Conservation (phyloP, 1,284 basidiomycete genomes). For the Neolentinus lepideus region DNA sequence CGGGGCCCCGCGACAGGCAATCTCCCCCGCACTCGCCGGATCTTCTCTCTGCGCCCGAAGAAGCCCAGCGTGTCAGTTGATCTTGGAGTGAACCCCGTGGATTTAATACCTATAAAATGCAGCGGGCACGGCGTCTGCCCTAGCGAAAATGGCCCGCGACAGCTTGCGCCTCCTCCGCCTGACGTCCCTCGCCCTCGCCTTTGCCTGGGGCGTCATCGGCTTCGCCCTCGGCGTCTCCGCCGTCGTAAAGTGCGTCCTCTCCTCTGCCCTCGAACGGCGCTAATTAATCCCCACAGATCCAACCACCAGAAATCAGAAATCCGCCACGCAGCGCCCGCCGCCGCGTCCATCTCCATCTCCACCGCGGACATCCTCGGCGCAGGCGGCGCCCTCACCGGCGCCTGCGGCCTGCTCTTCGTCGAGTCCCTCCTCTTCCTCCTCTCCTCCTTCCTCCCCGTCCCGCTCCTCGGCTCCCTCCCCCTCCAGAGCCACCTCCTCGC, state of each 20-base stretch:
- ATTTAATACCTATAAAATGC: no score
- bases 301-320: slow-evolving; percentile 22
- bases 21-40: no score
- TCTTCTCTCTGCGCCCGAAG: no score
- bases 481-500: slow-evolving; percentile 32
- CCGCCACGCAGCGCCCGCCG: slow-evolving; percentile 16
- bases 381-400: slow-evolving; percentile 27
- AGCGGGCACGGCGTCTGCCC: no score
- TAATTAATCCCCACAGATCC: slow-evolving; percentile 12
- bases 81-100: no score
- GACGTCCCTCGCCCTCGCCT: slow-evolving; percentile 26
- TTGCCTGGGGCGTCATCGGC: slow-evolving; percentile 27
- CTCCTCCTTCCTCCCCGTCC: slow-evolving; percentile 13
- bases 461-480: slow-evolving; percentile 18
- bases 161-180: slow-evolving; percentile 17
- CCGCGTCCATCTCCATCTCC: slow-evolving; percentile 24
- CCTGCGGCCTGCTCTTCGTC: slow-evolving; percentile 33
- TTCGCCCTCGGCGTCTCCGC: slow-evolving; percentile 31
- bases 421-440: slow-evolving; percentile 24
- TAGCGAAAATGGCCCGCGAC: background rate
- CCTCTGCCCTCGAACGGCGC: background rate
- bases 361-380: slow-evolving; percentile 16
- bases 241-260: slow-evolving; percentile 27
- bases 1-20: no score
- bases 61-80: no score